Percentiles rank a stretch among this genome's conserved stretches.
These are phyloP conservation scores for Schoenoplectus triqueter DNA, from an alignment of 202 grass and related monocot genomes.

Conservation along the genomic window DNA sequence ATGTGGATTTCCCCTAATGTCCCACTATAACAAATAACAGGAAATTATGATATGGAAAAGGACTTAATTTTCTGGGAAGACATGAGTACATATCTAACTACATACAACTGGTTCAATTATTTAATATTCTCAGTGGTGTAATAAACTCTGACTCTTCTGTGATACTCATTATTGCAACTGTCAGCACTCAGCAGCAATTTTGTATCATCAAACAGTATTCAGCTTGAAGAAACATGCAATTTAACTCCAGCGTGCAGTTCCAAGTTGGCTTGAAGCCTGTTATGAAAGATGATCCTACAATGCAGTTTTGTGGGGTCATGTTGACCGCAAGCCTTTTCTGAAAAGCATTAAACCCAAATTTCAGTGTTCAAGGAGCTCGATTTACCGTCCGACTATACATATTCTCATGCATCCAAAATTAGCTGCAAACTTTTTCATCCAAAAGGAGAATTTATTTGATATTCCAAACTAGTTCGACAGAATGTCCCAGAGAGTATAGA, in stretches of 20 bases:
- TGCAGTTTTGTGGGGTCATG: not conserved
- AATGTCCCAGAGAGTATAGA: conserved; percentile 29
- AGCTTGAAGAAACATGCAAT: conserved; percentile 3
- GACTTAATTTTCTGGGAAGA: not conserved
- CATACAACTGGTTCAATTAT: conserved; percentile 15
- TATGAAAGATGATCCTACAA: not conserved
- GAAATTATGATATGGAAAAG: not conserved
- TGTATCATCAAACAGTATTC: conserved; percentile 3
- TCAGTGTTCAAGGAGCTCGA: not conserved
- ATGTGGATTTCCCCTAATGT: conserved; percentile 84
- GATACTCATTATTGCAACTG: not conserved
- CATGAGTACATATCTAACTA: not conserved
- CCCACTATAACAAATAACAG: conserved; percentile 53
- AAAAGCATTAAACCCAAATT: conserved; percentile 15
- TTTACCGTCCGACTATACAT: not conserved
- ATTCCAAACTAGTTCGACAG: conserved; percentile 13
- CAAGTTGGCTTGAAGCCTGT: not conserved
- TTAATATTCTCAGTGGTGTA: not conserved
- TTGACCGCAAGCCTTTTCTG: not conserved
- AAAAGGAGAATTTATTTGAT: not conserved
- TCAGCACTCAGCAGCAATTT: not conserved
- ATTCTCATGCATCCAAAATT: not conserved
- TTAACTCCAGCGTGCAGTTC: not conserved
- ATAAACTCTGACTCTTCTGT: not conserved
- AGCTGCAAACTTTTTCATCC: not conserved